Conservation (phyloP, 164 flowering plant species). For the Vitis labrusca region DNA sequence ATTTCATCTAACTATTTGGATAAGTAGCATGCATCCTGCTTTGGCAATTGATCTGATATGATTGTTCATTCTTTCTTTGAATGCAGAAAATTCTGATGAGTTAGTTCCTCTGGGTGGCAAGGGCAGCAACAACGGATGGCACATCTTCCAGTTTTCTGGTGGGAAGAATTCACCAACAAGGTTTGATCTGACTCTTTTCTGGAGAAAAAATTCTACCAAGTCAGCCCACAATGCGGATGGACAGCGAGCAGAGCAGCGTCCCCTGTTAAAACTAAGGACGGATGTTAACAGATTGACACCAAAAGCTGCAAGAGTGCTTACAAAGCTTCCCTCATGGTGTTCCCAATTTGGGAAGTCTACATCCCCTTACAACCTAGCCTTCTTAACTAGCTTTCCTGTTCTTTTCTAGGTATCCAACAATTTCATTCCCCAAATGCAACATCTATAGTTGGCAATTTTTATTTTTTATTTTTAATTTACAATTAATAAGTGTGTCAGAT, state of each 20-base stretch:
- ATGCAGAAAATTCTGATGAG: conserved; percentile 50
- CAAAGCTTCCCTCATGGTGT: conserved; percentile 90
- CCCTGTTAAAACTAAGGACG: conserved; percentile 69
- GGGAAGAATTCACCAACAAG: conserved; percentile 71
- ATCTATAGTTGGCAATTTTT: too few relatives aligned
- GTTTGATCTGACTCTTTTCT: conserved; percentile 58
- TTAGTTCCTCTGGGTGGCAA: conserved; percentile 52
- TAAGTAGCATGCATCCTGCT: background rate
- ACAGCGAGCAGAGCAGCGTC: conserved; percentile 12
- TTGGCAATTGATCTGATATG: too few relatives aligned
- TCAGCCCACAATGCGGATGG: conserved; percentile 1
- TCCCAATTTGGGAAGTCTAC: conserved; percentile 88
- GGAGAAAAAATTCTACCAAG: conserved; percentile 41
- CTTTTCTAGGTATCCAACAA: conserved; percentile 31
- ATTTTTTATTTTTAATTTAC: background rate
- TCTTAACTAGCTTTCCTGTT: conserved; percentile 64
- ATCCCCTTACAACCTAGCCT: conserved; percentile 70
- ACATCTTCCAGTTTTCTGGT: conserved; percentile 81
- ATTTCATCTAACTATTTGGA: background rate
- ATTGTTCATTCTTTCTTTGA: background rate
- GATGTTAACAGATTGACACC: conserved; percentile 79
- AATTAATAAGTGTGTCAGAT: background rate
- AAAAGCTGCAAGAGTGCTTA: conserved; percentile 46
- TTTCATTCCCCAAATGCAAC: too few relatives aligned
- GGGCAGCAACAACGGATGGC: conserved; percentile 75